phyloP scores from a whole-genome alignment of 2,329 filamentous ascomycete genomes.

The Ophiosphaerella herpotricha region DNA sequence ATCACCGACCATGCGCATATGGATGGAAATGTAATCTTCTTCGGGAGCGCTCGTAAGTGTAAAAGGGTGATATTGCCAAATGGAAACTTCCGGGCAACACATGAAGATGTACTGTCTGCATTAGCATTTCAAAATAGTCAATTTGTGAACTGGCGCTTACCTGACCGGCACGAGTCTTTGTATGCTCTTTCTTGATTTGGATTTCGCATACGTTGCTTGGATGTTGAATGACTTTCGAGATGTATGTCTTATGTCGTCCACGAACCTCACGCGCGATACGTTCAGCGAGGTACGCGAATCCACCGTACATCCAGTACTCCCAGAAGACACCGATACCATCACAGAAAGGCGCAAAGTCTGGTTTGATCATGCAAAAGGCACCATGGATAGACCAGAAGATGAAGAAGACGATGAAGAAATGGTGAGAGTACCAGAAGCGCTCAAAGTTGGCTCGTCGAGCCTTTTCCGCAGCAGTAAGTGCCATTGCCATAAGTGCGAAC shows the following conservation, averaged over 20 bases:
- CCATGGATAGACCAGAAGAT: constrained; percentile 90
- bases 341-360: constrained; percentile 80
- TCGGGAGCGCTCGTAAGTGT: constrained; percentile 85
- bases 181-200: constrained; percentile 88
- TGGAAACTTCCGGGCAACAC: constrained; percentile 81
- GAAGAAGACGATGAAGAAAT: constrained; percentile 87
- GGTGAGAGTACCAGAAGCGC: constrained; percentile 89
- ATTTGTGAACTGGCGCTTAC: constrained; percentile 24
- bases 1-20: constrained; percentile 81
- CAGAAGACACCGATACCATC: constrained; percentile 79
- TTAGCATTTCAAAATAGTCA: constrained; percentile 10
- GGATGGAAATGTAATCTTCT: constrained; percentile 87
- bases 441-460: constrained; percentile 81
- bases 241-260: constrained; percentile 80
- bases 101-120: constrained; percentile 74
- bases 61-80: constrained; percentile 90
- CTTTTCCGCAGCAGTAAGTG: constrained; percentile 76
- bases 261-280: constrained; percentile 77
- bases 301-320: constrained; percentile 88
- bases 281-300: constrained; percentile 80
- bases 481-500: constrained; percentile 76
- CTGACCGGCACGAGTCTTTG: constrained; percentile 78
- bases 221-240: constrained; percentile 88
- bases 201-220: constrained; percentile 89
- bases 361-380: constrained; percentile 88